Evolutionary conservation across 2,329 filamentous ascomycete species (phyloP), one percentile per base, ranked within the genome.

Genomic region (Xylariaceae sp.): DNA sequence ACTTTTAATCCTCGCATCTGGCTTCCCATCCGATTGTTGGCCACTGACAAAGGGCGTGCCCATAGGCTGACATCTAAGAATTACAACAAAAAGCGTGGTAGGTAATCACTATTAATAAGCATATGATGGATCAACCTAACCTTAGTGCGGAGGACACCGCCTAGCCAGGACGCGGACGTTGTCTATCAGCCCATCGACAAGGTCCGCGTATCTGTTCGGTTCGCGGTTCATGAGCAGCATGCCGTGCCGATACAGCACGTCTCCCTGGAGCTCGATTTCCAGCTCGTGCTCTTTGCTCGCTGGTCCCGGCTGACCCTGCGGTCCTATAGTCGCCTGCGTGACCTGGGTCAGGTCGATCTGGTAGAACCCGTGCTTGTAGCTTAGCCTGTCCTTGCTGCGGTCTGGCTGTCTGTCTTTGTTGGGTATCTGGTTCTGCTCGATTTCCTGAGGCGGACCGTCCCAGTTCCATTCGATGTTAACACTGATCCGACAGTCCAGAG

Each of bases 291-390:
- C 82, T 51, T 86, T 87, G 40, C 74, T 70, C 1, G 56, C 44
- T 17, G 54, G 43, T 18, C 64, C 65, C 9, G 63, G 59, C 15
- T 61, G 51, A 19, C 63, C 65, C 60, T 71, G 53, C 4, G 50
- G 17, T 5, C 57, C 61, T 17, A 53, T 50, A 19, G 53, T 50
- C 5, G 56, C 56, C 34, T 71, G 73, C 9, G 80, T 84, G 29
- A 98, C 92, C 60, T 96, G 89, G 0, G 92, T 98, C 35, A 98
- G 69, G 63, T 98, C 92, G 51, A 98, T 76, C 59, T 92, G 86
- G 59, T 94, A 96, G 38, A 78, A 80, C 28, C 88, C 74, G 59
- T 97, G 94, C 8, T 74, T 81, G 64, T 98, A 98, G 57, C 86
- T 94, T 59, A 98, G 70, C 13, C 92, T 78, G 62, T 98, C 89